A percentile compares a stretch with the other conserved stretches of the same genome.
Evolutionary conservation across 164 flowering plant species (phyloP).

Genomic region (grape (Vitis vinifera)): DNA sequence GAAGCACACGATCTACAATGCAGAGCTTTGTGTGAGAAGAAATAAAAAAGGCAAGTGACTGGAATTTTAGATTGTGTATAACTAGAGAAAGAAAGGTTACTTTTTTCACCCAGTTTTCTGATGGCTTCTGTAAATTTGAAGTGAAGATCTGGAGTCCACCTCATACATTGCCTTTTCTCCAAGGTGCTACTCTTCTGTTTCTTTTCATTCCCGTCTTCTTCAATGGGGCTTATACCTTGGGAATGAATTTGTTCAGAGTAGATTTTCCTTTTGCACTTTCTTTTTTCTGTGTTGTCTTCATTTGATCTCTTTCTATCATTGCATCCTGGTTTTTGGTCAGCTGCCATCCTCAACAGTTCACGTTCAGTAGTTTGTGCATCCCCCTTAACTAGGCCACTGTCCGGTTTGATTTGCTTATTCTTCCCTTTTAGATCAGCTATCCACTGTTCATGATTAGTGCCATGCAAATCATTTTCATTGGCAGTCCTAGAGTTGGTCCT

Average conservation of each 20-base stretch:
- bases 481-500: neutral
- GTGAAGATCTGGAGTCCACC: conserved; percentile 20
- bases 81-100: conserved; percentile 1
- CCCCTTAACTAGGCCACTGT: neutral
- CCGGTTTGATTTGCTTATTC: neutral
- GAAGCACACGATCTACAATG: neutral
- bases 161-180: neutral
- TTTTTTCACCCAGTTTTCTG: conserved; percentile 5
- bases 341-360: neutral
- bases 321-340: neutral
- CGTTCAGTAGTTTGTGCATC: neutral
- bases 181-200: neutral
- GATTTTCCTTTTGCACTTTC: neutral
- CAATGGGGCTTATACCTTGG: neutral
- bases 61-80: neutral
- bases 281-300: neutral
- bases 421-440: neutral
- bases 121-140: conserved; percentile 17
- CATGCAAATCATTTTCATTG: neutral
- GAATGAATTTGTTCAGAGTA: neutral
- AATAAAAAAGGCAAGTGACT: neutral
- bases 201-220: neutral
- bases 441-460: neutral
- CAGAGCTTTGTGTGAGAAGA: neutral
- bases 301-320: neutral